These are phyloP conservation scores for Emergomyces orientalis DNA, from an alignment of 2,329 filamentous ascomycete genomes.

Conservation along the genomic window DNA sequence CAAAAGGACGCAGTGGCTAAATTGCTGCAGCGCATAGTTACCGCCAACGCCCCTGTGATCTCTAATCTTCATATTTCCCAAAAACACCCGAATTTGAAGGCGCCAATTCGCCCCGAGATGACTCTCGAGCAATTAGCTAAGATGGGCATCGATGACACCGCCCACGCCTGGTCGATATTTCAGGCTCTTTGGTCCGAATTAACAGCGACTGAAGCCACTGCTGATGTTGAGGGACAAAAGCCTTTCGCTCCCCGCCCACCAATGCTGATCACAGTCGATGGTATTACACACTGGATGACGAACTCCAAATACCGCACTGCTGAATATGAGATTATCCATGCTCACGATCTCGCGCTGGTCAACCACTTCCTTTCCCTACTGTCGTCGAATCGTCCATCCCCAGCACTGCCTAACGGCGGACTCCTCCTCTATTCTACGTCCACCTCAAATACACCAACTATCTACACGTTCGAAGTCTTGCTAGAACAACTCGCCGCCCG, in stretches of 20 bases:
- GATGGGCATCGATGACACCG: conserved; percentile 61
- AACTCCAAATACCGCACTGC: conserved; percentile 64
- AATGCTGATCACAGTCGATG: conserved; percentile 69
- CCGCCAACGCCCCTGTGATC: conserved; percentile 62
- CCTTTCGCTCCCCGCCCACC: conserved; percentile 45
- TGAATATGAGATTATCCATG: conserved; percentile 65
- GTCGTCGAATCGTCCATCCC: conserved; percentile 21
- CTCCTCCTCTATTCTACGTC: conserved; percentile 67
- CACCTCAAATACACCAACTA: conserved; percentile 57
- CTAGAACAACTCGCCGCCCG: conserved; percentile 45
- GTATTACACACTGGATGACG: conserved; percentile 71
- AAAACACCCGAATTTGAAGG: conserved; percentile 50
- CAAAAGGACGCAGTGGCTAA: conserved; percentile 70
- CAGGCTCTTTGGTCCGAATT: conserved; percentile 75
- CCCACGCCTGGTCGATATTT: conserved; percentile 72
- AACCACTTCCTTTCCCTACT: conserved; percentile 66
- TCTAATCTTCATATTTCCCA: conserved; percentile 42
- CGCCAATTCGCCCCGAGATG: conserved; percentile 49
- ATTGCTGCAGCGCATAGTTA: conserved; percentile 62
- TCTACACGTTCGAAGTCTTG: conserved; percentile 59
- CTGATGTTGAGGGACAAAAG: conserved; percentile 30
- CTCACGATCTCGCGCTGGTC: conserved; percentile 72
- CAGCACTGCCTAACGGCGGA: conserved; percentile 59
- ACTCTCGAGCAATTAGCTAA: conserved; percentile 60
- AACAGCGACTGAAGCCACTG: conserved; percentile 39